A percentile compares a stretch with the other conserved stretches of the same genome.
phyloP scores from a whole-genome alignment of 129 eudicot genomes.

The Logfia minima region DNA sequence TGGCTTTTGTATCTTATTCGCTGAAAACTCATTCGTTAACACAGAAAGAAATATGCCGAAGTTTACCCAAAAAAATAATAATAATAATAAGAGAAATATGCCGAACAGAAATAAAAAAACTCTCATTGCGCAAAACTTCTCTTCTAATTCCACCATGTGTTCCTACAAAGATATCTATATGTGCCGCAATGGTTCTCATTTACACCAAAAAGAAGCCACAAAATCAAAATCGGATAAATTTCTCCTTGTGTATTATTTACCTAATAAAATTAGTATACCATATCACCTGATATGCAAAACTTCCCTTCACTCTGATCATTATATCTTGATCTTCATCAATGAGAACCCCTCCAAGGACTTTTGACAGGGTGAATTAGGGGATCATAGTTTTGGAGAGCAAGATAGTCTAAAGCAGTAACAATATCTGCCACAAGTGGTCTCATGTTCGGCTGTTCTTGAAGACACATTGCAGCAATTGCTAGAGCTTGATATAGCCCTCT shows the following conservation, averaged over 20 bases:
- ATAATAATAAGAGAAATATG: neutral
- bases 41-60: neutral
- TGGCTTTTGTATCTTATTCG: neutral
- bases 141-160: neutral
- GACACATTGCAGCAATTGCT: constrained; percentile 93
- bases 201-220: constrained; percentile 3
- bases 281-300: constrained; percentile 6
- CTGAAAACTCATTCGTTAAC: neutral
- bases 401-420: constrained; percentile 71
- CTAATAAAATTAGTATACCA: constrained; percentile 10
- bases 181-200: constrained; percentile 10
- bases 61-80: too few relatives aligned
- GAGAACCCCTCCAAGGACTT: constrained; percentile 23
- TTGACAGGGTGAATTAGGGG: constrained; percentile 43
- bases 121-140: neutral
- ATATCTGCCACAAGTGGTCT: constrained; percentile 73
- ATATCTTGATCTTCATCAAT: constrained; percentile 20
- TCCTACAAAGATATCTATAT: neutral
- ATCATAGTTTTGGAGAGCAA: constrained; percentile 62
- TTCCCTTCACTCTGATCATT: constrained; percentile 9
- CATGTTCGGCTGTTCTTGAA: constrained; percentile 69
- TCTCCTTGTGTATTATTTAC: constrained; percentile 18
- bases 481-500: constrained; percentile 84
- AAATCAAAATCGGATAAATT: constrained; percentile 8
- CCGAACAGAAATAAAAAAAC: neutral